phyloP scores from a whole-genome alignment of 352 stramenopile genomes.

The Thalassiosira tumida region DNA sequence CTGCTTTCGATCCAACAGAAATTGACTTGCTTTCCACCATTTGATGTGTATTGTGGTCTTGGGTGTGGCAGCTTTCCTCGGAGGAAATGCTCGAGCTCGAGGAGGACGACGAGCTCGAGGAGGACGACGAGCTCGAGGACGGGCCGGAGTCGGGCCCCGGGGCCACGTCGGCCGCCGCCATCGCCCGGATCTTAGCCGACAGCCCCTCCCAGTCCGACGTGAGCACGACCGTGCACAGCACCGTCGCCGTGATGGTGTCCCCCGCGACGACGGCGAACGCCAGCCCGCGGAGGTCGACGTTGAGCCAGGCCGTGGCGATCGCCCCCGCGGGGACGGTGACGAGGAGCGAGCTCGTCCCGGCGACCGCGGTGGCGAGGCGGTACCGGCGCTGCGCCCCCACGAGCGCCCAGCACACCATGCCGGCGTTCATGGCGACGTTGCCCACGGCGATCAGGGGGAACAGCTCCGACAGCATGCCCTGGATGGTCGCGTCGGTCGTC shows the following conservation, averaged over 20 bases:
- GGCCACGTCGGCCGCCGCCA: slow-evolving; percentile 17
- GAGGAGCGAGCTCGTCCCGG: slow-evolving; percentile 78
- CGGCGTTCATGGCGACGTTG: slow-evolving; percentile 87
- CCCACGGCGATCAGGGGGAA: slow-evolving; percentile 87
- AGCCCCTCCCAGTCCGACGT: slow-evolving; percentile 79
- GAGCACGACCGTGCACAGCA: slow-evolving; percentile 70
- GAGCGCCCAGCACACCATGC: slow-evolving; percentile 87
- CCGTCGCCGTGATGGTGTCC: slow-evolving; percentile 66
- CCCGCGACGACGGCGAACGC: slow-evolving; percentile 81
- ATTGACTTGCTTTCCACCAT: no score
- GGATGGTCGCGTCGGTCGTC: slow-evolving; percentile 83
- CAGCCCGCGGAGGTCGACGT: slow-evolving; percentile 84
- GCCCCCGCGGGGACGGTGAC: slow-evolving; percentile 85
- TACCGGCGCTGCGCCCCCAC: slow-evolving; percentile 87
- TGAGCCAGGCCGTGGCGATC: slow-evolving; percentile 76
- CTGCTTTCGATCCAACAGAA: no score
- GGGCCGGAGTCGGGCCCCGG: slow-evolving; percentile 29
- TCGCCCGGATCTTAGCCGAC: slow-evolving; percentile 67
- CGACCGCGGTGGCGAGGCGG: slow-evolving; percentile 81
- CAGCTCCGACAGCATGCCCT: slow-evolving; percentile 83
- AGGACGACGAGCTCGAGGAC: no score
- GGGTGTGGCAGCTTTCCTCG: no score
- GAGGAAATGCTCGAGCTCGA: no score
- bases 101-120: no score
- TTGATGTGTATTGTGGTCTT: no score